These are phyloP conservation scores for Fusarium circinatum DNA, from an alignment of 2,329 filamentous ascomycete species.

Conservation along the genomic window DNA sequence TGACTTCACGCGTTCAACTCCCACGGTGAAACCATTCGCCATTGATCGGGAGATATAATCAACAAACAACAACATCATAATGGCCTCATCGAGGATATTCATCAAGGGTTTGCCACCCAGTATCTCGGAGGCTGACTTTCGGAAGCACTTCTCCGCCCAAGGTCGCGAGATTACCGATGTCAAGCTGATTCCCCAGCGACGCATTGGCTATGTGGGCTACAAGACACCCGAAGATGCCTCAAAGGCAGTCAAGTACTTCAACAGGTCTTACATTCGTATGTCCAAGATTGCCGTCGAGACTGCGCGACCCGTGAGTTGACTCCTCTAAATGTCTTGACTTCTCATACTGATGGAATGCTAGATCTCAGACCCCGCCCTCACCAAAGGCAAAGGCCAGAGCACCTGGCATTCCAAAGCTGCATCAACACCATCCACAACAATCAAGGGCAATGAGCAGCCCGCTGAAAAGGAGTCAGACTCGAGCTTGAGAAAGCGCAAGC, in stretches of 20 bases:
- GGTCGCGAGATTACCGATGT: conserved; percentile 86
- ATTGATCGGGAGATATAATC: conserved; percentile 34
- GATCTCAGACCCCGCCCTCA: conserved; percentile 57
- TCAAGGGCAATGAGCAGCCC: conserved; percentile 27
- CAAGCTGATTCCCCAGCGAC: conserved; percentile 87
- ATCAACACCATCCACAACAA: conserved; percentile 25
- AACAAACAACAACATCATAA: conserved; percentile 43
- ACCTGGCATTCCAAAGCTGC: conserved; percentile 39
- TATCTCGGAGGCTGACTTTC: conserved; percentile 85
- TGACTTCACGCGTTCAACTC: conserved; percentile 41
- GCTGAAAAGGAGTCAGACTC: conserved; percentile 51
- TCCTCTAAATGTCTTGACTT: conserved; percentile 29
- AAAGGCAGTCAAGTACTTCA: conserved; percentile 92
- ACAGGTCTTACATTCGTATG: conserved; percentile 94
- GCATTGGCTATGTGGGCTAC: conserved; percentile 97
- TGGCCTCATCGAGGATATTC: conserved; percentile 76
- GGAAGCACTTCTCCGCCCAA: conserved; percentile 83
- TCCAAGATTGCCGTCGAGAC: conserved; percentile 92
- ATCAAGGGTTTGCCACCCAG: conserved; percentile 87
- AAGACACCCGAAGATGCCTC: conserved; percentile 82
- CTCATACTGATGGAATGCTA: conserved; percentile 53
- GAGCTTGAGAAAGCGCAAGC: conserved; percentile 75
- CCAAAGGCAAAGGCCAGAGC: conserved; percentile 46
- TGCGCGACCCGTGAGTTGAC: conserved; percentile 75
- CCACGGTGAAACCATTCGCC: conserved; percentile 42